Evolutionary conservation across 495 filamentous ascomycete species (phyloP).

Genomic region (Penicillium malachiteum): DNA sequence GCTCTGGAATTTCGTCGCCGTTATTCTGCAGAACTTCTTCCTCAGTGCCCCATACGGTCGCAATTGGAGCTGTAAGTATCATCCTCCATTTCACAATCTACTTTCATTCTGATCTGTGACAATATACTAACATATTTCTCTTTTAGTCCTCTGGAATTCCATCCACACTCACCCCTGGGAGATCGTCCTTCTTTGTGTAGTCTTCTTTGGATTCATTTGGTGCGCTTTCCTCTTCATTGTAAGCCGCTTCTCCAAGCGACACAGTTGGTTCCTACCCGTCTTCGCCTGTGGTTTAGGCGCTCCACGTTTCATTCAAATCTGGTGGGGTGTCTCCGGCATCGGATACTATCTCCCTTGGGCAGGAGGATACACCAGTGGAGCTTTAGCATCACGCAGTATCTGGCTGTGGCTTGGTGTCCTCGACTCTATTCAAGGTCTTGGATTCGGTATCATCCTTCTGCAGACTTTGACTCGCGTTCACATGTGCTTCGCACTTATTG

Average conservation of each 20-base stretch:
- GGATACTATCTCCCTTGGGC: slow-evolving; percentile 50
- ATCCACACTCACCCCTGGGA: slow-evolving; percentile 42
- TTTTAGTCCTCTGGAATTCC: slow-evolving; percentile 44
- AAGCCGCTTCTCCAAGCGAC: slow-evolving; percentile 40
- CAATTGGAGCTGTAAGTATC: slow-evolving; percentile 46
- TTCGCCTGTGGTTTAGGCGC: slow-evolving; percentile 51
- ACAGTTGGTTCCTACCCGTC: slow-evolving; percentile 51
- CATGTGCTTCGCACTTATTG: slow-evolving; percentile 50
- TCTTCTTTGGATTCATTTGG: slow-evolving; percentile 50
- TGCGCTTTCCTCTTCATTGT: slow-evolving; percentile 41
- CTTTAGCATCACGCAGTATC: slow-evolving; percentile 45
- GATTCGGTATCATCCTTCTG: slow-evolving; percentile 51
- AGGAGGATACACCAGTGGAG: slow-evolving; percentile 37
- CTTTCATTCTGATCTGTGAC: neutral
- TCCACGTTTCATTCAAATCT: slow-evolving; percentile 51
- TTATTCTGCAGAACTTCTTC: slow-evolving; percentile 51
- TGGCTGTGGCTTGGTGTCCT: slow-evolving; percentile 53
- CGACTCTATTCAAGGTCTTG: slow-evolving; percentile 49
- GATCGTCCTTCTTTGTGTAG: slow-evolving; percentile 39
- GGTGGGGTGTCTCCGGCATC: slow-evolving; percentile 50
- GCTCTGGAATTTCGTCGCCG: slow-evolving; percentile 48
- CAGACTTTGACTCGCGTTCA: slow-evolving; percentile 49
- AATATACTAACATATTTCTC: slow-evolving; percentile 11
- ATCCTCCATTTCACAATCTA: neutral
- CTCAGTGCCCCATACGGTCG: slow-evolving; percentile 49